These are phyloP conservation scores for Monosporascus sp. DNA, from an alignment of 2,329 filamentous ascomycete species.

Conservation along the genomic window DNA sequence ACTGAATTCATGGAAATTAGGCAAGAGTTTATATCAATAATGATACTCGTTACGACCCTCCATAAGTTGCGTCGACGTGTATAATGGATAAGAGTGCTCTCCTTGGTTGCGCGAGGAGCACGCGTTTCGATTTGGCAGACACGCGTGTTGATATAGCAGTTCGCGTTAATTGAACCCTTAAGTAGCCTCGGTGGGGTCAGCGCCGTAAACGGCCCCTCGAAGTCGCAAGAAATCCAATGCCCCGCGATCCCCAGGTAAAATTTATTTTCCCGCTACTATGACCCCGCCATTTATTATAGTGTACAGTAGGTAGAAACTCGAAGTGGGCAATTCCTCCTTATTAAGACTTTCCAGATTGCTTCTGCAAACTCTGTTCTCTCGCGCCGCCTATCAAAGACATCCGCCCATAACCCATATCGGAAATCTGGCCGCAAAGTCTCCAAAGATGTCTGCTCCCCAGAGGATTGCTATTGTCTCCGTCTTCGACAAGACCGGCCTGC, in stretches of 20 bases:
- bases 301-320: no score
- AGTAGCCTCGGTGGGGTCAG: not conserved
- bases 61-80: not conserved
- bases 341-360: not conserved
- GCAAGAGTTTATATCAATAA: not conserved
- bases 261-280: not conserved
- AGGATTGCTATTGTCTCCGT: conserved; percentile 89
- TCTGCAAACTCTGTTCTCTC: not conserved
- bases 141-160: not conserved
- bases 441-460: conserved; percentile 36
- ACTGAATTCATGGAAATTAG: not conserved
- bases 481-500: conserved; percentile 95
- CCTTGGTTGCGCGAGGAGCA: not conserved
- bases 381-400: not conserved
- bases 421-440: conserved; percentile 3
- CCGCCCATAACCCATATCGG: no score
- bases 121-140: not conserved
- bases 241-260: not conserved
- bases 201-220: not conserved
- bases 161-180: not conserved
- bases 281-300: not conserved
- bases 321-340: not conserved
- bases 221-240: not conserved
- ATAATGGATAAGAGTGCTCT: not conserved
- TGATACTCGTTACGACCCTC: no score